Conservation (phyloP, 768 basidiomycete genomes). For the Termitomyces sp. region DNA sequence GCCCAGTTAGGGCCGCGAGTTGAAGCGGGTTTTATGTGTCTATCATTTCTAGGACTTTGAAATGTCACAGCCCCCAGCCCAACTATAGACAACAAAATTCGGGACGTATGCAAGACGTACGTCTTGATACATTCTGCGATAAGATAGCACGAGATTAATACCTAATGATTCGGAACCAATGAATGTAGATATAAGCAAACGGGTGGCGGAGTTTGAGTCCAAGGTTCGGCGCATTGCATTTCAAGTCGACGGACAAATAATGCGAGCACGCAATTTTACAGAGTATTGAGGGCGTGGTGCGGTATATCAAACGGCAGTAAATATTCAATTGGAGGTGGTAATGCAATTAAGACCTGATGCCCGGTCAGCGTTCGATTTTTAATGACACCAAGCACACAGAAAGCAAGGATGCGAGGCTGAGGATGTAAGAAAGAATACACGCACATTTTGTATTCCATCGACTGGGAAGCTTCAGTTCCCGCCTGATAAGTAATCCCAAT, state of each 20-base stretch:
- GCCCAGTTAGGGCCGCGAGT: background rate
- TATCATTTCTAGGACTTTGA: background rate
- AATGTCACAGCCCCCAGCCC: background rate
- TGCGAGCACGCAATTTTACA: background rate
- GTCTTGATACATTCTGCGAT: background rate
- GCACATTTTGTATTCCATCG: conserved; percentile 84
- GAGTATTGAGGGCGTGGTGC: background rate
- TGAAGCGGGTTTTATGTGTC: too few species aligned
- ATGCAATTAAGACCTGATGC: conserved; percentile 68
- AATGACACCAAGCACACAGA: conserved; percentile 12
- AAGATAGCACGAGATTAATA: conserved; percentile 8
- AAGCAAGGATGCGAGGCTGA: conserved; percentile 10
- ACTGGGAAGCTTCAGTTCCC: conserved; percentile 28
- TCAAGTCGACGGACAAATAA: background rate
- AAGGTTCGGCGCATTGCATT: background rate
- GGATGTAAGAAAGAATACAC: conserved; percentile 34
- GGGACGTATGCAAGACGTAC: conserved; percentile 3
- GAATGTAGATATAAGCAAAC: background rate
- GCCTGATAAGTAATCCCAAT: conserved; percentile 75
- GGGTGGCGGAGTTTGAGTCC: background rate
- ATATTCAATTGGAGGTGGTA: conserved; percentile 5
- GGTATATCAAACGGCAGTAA: background rate
- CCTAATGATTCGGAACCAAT: conserved; percentile 5
- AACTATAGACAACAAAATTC: background rate
- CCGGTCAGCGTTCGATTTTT: conserved; percentile 54